These are phyloP conservation scores for Phylloporus sp. DNA, from an alignment of 768 basidiomycete species.

Conservation along the genomic window DNA sequence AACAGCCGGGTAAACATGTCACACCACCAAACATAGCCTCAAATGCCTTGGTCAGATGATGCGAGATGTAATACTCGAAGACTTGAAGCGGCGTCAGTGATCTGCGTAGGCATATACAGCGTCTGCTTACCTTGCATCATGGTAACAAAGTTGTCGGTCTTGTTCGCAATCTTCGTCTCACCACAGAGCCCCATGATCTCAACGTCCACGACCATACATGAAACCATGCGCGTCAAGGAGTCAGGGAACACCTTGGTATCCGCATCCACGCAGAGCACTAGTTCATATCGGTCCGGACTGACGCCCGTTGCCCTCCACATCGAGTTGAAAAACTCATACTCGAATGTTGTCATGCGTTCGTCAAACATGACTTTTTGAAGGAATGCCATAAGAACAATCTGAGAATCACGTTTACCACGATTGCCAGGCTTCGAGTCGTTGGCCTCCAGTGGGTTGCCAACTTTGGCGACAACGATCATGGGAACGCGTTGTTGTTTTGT, in stretches of 20 bases:
- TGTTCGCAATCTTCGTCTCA: conserved; percentile 99
- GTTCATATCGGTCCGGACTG: conserved; percentile 92
- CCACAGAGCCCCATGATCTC: conserved; percentile 99
- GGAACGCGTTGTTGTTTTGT: conserved; percentile 97
- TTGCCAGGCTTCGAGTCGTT: conserved; percentile 93
- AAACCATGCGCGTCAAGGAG: conserved; percentile 91
- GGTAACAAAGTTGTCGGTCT: conserved; percentile 96
- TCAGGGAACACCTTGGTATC: conserved; percentile 99
- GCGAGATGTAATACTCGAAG: conserved; percentile 99
- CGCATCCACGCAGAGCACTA: conserved; percentile 94
- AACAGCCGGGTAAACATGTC: conserved; percentile 98
- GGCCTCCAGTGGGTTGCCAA: conserved; percentile 88
- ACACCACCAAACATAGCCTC: conserved; percentile 99
- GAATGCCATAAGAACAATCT: conserved; percentile 97
- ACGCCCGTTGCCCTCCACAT: conserved; percentile 95
- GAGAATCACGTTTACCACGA: conserved; percentile 97
- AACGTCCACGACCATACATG: conserved; percentile 93
- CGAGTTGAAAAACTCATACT: conserved; percentile 99
- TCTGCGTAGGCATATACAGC: neutral
- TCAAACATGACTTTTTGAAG: conserved; percentile 99
- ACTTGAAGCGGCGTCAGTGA: conserved; percentile 46
- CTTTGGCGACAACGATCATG: conserved; percentile 92
- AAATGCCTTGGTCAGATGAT: conserved; percentile 98
- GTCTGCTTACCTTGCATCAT: conserved; percentile 93
- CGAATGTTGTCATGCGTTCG: conserved; percentile 99